Base-by-base conservation (phyloP, 2,329 filamentous ascomycete genomes). In the Chrysosporium keratinophilum region DNA sequence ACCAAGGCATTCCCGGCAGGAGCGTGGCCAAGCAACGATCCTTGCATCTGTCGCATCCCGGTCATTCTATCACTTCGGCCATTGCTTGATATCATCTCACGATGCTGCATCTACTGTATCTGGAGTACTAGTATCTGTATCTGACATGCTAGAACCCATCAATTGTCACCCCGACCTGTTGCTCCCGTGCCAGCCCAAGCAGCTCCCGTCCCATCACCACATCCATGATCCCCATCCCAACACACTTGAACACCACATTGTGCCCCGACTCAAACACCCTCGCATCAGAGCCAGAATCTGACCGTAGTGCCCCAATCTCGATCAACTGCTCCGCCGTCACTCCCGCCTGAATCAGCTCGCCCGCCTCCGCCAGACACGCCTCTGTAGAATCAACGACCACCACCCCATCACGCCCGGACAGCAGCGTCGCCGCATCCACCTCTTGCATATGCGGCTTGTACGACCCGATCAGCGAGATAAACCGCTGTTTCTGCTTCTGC, bases 371-470 rank as follows among this genome's bases (percentile, higher is more conserved):
- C 48, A 75, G 59, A 56, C 72, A 75, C 3, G 70, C 73, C 39
- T 73, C 67, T 35, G 64, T 68, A 7, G 60, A 76, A 58, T 88
- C 85, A 4, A 88, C 85, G 4, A 87, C 77, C 23, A 88, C 75
- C 12, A 88, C 75, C 12, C 79, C 81, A 0, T 81, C 81, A 0
- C 81, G 82, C 60, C 85, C 83, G 1, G 63, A 76, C 11, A 72
- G 61, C 7, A 74, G 55, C 1, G 71, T 74, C 37, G 67, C 65
- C 0, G 72, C 67, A 54, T 77, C 75, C 31, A 78, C 61, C 57
- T 78, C 76, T 53, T 70, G 67, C 76, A 78, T 78, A 50, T 74
- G 70, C 1, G 80, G 76, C 60, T 74, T 75, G 58, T 77, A 79
- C 5, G 77, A 78, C 1, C 77, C 77, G 58, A 79, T 77, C 5